Evolutionary conservation across 2,329 filamentous ascomycete species (phyloP), one percentile per base, ranked within the genome.

Genomic region (Pleurostoma richardsiae): DNA sequence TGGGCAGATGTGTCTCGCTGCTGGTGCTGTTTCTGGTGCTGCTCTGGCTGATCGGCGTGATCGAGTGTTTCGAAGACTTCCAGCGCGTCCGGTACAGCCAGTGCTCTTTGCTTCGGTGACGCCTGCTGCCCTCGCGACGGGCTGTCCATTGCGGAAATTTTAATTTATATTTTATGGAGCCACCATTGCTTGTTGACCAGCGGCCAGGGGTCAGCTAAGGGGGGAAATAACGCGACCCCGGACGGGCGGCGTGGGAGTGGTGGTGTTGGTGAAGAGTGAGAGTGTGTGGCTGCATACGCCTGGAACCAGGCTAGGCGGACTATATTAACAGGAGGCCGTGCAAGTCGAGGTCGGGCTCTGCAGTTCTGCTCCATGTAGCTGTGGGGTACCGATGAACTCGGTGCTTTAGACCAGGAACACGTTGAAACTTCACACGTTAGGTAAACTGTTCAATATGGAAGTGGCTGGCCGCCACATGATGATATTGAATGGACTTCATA

Each of bases 121-220:
- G 54, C 53, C 51, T 48, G 51, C 50, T 44, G 52, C 50, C 51
- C 48, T 44, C 54, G 55, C 49, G 55, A 50, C 51, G 54, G 56
- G 60, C 63, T 63, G 61, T 61, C 62, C 63, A 65, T 64, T 57
- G 49, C 63, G 59, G 61, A 59, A 60, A 8, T 8, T 61, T 63
- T 67, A 64, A 66, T 65, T 67, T 65, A 62, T 59, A 61, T 64
- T 64, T 63, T 63, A 63, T 64, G 62, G 62, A 64, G 61, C 61
- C 63, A 60, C 57, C 58, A 64, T 64, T 62, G 57, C 57, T 56
- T 54, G 59, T 19, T 19, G 19, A 19, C 19, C 19, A 19, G 19
- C 19, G 19, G 19, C 19, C 19, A 19, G 19, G 19, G 19, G 19
- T 19, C 19, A 19, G 19, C 19, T 19, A 56, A 58, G 51, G 53